Conservation (phyloP, 1,284 basidiomycete genomes). For the Leccinum fuscescens region DNA sequence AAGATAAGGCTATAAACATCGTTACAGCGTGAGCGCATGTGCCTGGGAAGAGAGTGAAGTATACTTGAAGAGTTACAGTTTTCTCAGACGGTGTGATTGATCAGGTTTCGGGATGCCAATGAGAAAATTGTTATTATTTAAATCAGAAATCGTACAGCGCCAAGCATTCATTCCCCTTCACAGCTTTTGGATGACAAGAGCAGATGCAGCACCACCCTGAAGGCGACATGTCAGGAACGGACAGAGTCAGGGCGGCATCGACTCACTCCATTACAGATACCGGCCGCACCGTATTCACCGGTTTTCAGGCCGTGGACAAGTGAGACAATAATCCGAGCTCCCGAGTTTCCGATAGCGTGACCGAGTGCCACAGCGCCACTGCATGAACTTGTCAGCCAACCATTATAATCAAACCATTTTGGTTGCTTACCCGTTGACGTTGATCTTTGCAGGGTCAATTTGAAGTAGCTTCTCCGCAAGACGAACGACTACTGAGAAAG, state of each 20-base stretch:
- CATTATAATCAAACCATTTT: conserved; percentile 2
- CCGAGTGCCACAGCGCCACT: conserved; percentile 93
- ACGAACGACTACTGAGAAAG: conserved; percentile 93
- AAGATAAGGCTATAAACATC: conserved; percentile 21
- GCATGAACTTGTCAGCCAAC: conserved; percentile 15
- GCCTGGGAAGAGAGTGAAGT: not conserved
- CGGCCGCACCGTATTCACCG: conserved; percentile 97
- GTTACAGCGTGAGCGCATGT: conserved; percentile 9
- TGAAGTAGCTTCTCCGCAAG: conserved; percentile 88
- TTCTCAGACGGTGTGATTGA: conserved; percentile 9
- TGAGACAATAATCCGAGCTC: conserved; percentile 93
- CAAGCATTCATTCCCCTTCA: conserved; percentile 42
- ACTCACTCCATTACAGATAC: conserved; percentile 95
- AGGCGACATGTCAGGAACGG: conserved; percentile 19
- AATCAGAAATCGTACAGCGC: conserved; percentile 19
- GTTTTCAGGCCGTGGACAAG: conserved; percentile 88
- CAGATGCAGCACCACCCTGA: conserved; percentile 90
- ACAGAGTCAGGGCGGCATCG: conserved; percentile 1
- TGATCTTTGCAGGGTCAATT: conserved; percentile 87
- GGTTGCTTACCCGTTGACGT: conserved; percentile 76
- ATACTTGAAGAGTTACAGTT: conserved; percentile 1
- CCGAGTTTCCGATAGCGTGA: conserved; percentile 95
- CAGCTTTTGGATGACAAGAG: conserved; percentile 85
- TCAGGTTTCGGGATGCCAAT: conserved; percentile 1
- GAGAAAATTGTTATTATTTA: conserved; percentile 17